Conservation (phyloP, 805 yeast species). For the Candida orba region DNA sequence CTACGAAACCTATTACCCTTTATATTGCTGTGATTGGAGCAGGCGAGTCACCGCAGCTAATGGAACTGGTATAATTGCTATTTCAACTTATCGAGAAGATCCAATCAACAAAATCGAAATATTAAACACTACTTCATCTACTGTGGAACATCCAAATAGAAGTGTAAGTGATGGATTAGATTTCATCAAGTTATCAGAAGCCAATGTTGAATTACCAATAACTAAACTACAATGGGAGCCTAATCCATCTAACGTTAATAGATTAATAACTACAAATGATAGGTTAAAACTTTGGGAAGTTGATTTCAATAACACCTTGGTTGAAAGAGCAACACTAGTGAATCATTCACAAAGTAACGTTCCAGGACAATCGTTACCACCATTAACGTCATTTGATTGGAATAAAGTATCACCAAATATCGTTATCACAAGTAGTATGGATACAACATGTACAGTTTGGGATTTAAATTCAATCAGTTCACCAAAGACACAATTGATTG, state of each 20-base stretch:
- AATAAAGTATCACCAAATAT: slow-evolving; percentile 59
- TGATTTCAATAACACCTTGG: slow-evolving; percentile 29
- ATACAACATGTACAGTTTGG: slow-evolving; percentile 97
- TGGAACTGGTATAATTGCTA: slow-evolving; percentile 45
- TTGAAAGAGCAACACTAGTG: slow-evolving; percentile 34
- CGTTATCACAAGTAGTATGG: slow-evolving; percentile 81
- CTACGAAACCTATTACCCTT: slow-evolving; percentile 42
- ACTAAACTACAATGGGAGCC: slow-evolving; percentile 75
- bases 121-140: slow-evolving; percentile 27
- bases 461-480: slow-evolving; percentile 57
- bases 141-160: slow-evolving; percentile 23
- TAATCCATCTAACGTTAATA: slow-evolving; percentile 21
- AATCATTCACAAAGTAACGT: slow-evolving; percentile 33
- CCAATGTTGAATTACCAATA: slow-evolving; percentile 55
- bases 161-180: slow-evolving; percentile 28
- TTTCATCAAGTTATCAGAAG: slow-evolving; percentile 43
- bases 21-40: slow-evolving; percentile 49
- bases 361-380: slow-evolving; percentile 51
- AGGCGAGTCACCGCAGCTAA: slow-evolving; percentile 19
- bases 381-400: slow-evolving; percentile 94
- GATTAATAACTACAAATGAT: slow-evolving; percentile 67
- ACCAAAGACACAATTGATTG: slow-evolving; percentile 90
- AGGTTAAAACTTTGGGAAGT: slow-evolving; percentile 58
- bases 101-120: slow-evolving; percentile 58
- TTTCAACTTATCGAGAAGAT: slow-evolving; percentile 80